Base-by-base conservation (phyloP, 2,329 filamentous ascomycete genomes). In the Phyllosticta capitalensis region DNA sequence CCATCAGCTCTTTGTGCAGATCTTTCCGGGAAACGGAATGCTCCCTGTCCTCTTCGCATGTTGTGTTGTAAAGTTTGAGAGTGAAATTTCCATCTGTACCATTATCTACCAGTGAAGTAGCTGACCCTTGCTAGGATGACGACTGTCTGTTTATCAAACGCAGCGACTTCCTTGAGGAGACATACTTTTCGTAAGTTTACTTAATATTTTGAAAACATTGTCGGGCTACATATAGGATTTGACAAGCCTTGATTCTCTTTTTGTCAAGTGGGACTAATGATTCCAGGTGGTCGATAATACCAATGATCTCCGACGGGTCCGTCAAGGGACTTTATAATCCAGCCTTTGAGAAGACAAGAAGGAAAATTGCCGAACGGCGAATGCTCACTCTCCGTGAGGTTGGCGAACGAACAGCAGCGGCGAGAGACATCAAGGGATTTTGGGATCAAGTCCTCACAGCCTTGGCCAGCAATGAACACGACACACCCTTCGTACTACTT, bases 351-450 rank as follows among this genome's bases (percentile, higher is more conserved):
- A 90, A 91, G 67, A 94, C 89, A 1, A 76, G 87, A 21, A 81
- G 88, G 20, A 89, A 89, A 67, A 84, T 94, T 62, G 88, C 87
- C 2, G 89, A 92, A 72, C 78, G 89, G 58, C 81, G 89, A 53
- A 92, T 92, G 89, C 78, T 90, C 24, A 90, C 87, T 0, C 74
- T 94, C 45, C 81, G 87, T 49, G 88, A 92, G 68, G 83, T 92
- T 52, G 88, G 89, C 55, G 88, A 92, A 71, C 83, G 81, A 61
- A 91, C 87, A 4, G 83, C 87, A 1, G 77, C 82, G 17, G 88
- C 89, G n/a, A 80, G 86, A 54, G 86, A 88, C 61, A 80, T 92
- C 1, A 84, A 83, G 67, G 79, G 78, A 10, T 92, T 92, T 68
- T 94, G 89, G 89, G 76, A 78, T 1, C 81, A 87, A 65, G 84